Conservation (phyloP, 148 eudicot species). For the Oxyria digyna region DNA sequence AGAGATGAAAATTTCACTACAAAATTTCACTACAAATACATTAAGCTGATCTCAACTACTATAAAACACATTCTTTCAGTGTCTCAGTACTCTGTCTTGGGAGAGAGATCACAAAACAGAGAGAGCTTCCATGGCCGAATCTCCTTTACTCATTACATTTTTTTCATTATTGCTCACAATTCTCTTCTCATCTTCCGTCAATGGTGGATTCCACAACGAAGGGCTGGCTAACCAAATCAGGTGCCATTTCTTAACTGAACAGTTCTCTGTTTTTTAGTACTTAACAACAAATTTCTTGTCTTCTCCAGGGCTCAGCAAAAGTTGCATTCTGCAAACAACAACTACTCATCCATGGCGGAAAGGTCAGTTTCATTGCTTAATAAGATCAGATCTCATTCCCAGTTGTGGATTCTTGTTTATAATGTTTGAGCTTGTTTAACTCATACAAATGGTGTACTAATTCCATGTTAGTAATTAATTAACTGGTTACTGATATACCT, state of each 20-base stretch:
- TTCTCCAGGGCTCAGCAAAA: constrained; percentile 33
- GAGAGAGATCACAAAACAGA: not conserved
- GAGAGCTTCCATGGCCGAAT: not conserved
- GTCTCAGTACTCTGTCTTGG: too few species aligned
- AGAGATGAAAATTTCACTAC: too few species aligned
- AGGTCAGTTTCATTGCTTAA: constrained; percentile 28
- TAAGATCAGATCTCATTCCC: too few species aligned
- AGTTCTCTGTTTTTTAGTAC: not conserved
- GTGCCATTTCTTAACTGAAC: not conserved
- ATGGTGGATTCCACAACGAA: not conserved
- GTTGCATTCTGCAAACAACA: constrained; percentile 36
- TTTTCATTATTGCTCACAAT: not conserved
- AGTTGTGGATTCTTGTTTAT: not conserved
- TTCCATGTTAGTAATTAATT: not conserved
- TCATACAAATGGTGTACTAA: not conserved
- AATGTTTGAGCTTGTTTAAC: not conserved
- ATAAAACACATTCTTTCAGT: not conserved
- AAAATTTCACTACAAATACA: not conserved
- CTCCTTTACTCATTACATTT: not conserved
- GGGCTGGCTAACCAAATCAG: not conserved
- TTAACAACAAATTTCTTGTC: not conserved
- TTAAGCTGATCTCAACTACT: not conserved
- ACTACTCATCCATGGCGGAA: constrained; percentile 40
- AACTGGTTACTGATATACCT: not conserved
- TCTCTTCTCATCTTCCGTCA: not conserved